Evolutionary conservation across 495 filamentous ascomycete species (phyloP).

Genomic region (Aspergillus saccharolyticus): DNA sequence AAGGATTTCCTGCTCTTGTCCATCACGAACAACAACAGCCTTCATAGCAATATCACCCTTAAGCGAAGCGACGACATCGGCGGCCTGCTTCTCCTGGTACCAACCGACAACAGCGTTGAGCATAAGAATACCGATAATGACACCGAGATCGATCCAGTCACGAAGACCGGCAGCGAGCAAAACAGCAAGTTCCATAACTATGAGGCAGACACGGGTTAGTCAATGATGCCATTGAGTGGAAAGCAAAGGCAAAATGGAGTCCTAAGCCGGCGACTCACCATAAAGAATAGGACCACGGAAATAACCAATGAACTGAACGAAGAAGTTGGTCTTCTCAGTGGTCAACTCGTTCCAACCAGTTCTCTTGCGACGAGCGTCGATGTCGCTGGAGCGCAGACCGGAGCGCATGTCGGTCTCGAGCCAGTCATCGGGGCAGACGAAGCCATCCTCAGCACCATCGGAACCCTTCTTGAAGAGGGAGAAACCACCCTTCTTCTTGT

Average conservation of each 20-base stretch:
- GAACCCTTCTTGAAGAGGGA: constrained; percentile 49
- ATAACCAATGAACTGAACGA: constrained; percentile 71
- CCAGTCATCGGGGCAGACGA: constrained; percentile 66
- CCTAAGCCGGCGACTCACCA: constrained; percentile 58
- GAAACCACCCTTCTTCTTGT: constrained; percentile 52
- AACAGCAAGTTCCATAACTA: constrained; percentile 86
- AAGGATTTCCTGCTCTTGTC: constrained; percentile 65
- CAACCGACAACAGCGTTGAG: constrained; percentile 79
- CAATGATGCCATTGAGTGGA: background rate
- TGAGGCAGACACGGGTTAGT: constrained; percentile 12
- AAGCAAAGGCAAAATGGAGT: constrained; percentile 5
- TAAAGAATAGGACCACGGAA: constrained; percentile 83
- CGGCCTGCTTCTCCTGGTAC: constrained; percentile 85
- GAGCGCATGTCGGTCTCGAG: constrained; percentile 62
- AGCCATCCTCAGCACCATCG: constrained; percentile 33
- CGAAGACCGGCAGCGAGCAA: constrained; percentile 71
- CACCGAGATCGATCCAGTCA: constrained; percentile 82
- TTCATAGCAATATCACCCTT: constrained; percentile 85
- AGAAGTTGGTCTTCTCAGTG: constrained; percentile 72
- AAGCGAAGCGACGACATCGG: constrained; percentile 72
- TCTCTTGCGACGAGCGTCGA: constrained; percentile 61
- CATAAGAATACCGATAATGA: constrained; percentile 76
- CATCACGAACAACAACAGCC: constrained; percentile 65
- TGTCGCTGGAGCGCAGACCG: constrained; percentile 54
- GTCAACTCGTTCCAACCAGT: constrained; percentile 70